Evolutionary conservation across 2,329 filamentous ascomycete genomes (phyloP), one percentile per base, ranked within the genome.

Genomic region (Penicillium janthinellum): DNA sequence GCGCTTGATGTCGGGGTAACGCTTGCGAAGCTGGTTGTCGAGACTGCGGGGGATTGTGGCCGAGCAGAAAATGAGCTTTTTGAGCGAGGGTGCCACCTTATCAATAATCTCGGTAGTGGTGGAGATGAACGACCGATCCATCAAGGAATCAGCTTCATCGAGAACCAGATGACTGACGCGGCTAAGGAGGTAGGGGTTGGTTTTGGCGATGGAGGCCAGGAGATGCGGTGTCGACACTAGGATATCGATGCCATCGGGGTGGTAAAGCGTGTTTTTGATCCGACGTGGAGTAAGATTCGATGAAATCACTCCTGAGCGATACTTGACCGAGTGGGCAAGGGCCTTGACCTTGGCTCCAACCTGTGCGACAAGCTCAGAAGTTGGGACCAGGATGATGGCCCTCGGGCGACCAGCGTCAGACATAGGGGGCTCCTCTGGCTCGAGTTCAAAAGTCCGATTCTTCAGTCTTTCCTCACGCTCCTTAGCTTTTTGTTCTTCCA

Each of bases 141-240:
- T 86, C 10, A 99, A 86, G 4, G 93, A 97, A 77, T 99, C 95
- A 1, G 96, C 96, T 80, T 99, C 96, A 73, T 99, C 96, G 51
- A 96, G 84, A 60, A 99, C 85, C 11, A 99, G 83, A 73, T 98
- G 91, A 1, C 86, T 88, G 59, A 98, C 93, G 12, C 92, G 89
- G n/a, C 91, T 93, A 38, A 99, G 86, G 62, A 99, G 88, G 70
- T 96, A 94, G 11, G 95, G 95, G 66, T 97, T 92, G 20, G 88
- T 89, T 65, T 96, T 88, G 12, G 91, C 91, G 71, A 99, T 95
- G 62, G 91, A 93, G 57, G 90, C 85, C 41, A 99, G 85, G 11
- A 99, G 84, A 71, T 97, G 93, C 4, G 95, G 96, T 0, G 95
- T 99, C 15, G 91, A 84, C 60, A 98, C 84, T 8, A 98, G 79